phyloP scores from a whole-genome alignment of 2,329 filamentous ascomycete species.

The Botryosphaeria dothidea region DNA sequence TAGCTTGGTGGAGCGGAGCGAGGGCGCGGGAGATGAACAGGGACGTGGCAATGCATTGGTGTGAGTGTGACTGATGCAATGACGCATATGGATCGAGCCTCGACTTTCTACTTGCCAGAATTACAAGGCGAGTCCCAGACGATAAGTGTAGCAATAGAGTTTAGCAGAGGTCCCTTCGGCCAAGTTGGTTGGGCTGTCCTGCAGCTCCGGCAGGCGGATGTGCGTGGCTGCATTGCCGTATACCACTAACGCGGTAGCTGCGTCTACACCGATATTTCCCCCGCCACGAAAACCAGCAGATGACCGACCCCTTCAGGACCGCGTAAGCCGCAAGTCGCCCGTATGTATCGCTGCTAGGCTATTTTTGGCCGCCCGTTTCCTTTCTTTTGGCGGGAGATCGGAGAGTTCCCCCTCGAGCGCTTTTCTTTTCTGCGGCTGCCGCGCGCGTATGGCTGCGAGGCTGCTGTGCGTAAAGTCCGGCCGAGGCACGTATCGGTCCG shows the following conservation, averaged over 20 bases:
- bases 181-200: not conserved
- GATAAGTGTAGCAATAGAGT: not conserved
- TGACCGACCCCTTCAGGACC: not conserved
- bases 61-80: constrained; percentile 10
- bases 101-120: not conserved
- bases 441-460: not conserved
- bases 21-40: not conserved
- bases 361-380: not conserved
- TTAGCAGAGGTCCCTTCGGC: not conserved
- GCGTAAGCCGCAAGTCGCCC: not conserved
- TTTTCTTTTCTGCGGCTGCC: not conserved
- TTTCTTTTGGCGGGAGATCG: not conserved
- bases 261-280: constrained; percentile 9
- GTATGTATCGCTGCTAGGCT: not conserved
- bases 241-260: constrained; percentile 7
- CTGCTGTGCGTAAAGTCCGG: not conserved
- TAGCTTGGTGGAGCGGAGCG: not conserved
- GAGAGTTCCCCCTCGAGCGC: not conserved
- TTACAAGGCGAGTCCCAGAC: constrained; percentile 2
- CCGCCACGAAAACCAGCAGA: not conserved
- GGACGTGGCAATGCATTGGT: constrained; percentile 3
- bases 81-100: not conserved
- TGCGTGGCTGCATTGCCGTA: not conserved
- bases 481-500: not conserved
- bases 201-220: constrained; percentile 1